These are phyloP conservation scores for Phytophthora chlamydospora DNA, from an alignment of 352 stramenopile species.

Conservation along the genomic window DNA sequence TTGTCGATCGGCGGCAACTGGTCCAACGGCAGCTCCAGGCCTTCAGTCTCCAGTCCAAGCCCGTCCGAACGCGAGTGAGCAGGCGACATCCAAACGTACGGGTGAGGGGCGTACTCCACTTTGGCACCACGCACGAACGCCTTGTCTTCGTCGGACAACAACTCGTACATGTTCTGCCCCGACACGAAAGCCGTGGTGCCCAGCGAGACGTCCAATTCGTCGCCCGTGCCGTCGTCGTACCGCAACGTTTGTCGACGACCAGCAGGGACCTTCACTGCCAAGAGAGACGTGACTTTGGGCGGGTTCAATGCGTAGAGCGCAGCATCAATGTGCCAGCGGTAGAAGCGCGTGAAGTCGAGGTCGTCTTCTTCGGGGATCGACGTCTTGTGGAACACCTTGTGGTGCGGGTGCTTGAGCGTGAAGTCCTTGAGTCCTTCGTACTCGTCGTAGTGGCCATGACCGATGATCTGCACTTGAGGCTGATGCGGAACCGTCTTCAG, in stretches of 20 bases:
- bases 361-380: conserved; percentile 30
- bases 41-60: conserved; percentile 34
- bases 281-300: conserved; percentile 33
- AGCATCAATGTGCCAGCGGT: conserved; percentile 41
- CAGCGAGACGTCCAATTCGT: conserved; percentile 31
- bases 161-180: conserved; percentile 37
- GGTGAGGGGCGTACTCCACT: conserved; percentile 37
- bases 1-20: conserved; percentile 31
- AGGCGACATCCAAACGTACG: conserved; percentile 43
- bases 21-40: conserved; percentile 31
- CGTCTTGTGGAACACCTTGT: conserved; percentile 43
- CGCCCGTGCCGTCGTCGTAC: conserved; percentile 37
- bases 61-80: conserved; percentile 34
- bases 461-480: conserved; percentile 41
- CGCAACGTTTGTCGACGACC: conserved; percentile 34
- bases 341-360: conserved; percentile 40
- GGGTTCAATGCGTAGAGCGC: conserved; percentile 35
- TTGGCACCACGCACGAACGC: conserved; percentile 34
- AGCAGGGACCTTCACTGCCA: conserved; percentile 33
- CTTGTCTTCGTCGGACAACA: conserved; percentile 36
- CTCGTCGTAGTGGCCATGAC: conserved; percentile 39
- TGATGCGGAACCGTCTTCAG: conserved; percentile 40
- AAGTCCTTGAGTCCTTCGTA: conserved; percentile 42
- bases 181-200: conserved; percentile 39
- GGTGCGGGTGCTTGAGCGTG: conserved; percentile 36